phyloP scores from a whole-genome alignment of 2,329 filamentous ascomycete genomes.

The Scleromitrula shiraiana region DNA sequence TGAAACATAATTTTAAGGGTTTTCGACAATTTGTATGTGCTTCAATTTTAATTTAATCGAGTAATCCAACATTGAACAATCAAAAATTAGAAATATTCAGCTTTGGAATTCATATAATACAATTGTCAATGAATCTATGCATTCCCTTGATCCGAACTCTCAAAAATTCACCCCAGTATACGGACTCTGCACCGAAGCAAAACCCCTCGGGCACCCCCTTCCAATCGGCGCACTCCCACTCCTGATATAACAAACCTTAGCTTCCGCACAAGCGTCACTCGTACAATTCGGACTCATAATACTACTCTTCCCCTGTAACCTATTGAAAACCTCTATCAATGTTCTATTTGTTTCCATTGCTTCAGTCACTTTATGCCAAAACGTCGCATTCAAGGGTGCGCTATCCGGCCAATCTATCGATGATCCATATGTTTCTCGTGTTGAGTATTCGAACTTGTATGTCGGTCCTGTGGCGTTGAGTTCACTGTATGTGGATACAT shows the following conservation, averaged over 20 bases:
- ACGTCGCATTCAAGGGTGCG: slow-evolving; percentile 49
- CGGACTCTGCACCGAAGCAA: slow-evolving; percentile 32
- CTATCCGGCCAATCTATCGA: slow-evolving; percentile 37
- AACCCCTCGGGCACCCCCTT: slow-evolving; percentile 43
- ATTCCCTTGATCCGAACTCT: not conserved
- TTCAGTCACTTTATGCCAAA: slow-evolving; percentile 50
- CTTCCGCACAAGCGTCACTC: slow-evolving; percentile 40
- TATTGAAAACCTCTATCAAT: slow-evolving; percentile 43
- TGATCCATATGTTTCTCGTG: slow-evolving; percentile 40
- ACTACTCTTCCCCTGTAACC: slow-evolving; percentile 44
- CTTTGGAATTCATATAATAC: no score
- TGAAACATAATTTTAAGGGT: no score
- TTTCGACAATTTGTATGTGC: no score
- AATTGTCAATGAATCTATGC: no score
- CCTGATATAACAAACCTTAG: slow-evolving; percentile 53
- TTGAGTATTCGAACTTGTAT: slow-evolving; percentile 43
- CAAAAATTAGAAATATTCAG: no score
- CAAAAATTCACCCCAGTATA: slow-evolving; percentile 32
- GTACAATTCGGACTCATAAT: slow-evolving; percentile 44
- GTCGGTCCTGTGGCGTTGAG: slow-evolving; percentile 38
- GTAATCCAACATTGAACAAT: no score
- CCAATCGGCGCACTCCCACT: slow-evolving; percentile 46
- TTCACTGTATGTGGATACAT: slow-evolving; percentile 37
- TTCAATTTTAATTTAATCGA: no score
- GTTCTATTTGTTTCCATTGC: slow-evolving; percentile 44